Evolutionary conservation across 345 rosid genomes (phyloP).

Genomic region (Heritiera littoralis): DNA sequence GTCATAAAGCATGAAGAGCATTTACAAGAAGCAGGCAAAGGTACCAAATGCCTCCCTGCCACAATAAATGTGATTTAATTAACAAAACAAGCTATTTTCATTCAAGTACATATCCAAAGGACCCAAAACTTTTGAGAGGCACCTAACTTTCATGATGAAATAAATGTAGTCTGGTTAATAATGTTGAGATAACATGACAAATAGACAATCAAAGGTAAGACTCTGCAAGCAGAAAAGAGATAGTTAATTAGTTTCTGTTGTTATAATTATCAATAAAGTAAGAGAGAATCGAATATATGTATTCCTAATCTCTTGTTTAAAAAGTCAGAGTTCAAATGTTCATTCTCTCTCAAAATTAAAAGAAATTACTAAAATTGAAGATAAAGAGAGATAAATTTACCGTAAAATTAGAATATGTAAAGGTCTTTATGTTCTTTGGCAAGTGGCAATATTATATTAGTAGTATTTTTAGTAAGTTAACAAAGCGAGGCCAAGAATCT

Average conservation of each 20-base stretch:
- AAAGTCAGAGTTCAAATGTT: too few relatives aligned
- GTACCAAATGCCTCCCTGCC: constrained; percentile 1
- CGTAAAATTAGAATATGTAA: too few relatives aligned
- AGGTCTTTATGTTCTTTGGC: neutral
- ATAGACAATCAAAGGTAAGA: neutral
- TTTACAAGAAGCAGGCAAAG: neutral
- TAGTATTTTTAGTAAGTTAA: neutral
- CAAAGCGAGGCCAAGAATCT: constrained; percentile 1
- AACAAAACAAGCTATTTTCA: neutral
- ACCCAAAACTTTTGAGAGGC: neutral
- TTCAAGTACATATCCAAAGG: neutral
- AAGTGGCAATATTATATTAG: neutral
- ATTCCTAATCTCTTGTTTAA: too few relatives aligned
- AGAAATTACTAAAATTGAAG: too few relatives aligned
- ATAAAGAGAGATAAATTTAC: too few relatives aligned
- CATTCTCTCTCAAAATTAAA: too few relatives aligned
- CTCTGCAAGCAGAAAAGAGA: too few relatives aligned
- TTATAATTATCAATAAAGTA: too few relatives aligned
- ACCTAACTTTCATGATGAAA: constrained; percentile 9
- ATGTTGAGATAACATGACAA: too few relatives aligned
- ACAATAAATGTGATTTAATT: neutral
- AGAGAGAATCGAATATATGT: too few relatives aligned
- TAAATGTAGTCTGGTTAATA: neutral
- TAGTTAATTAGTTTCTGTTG: too few relatives aligned
- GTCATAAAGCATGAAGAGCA: constrained; percentile 15